Evolutionary conservation across 345 rosid species (phyloP).

Genomic region (Acer campestre): DNA sequence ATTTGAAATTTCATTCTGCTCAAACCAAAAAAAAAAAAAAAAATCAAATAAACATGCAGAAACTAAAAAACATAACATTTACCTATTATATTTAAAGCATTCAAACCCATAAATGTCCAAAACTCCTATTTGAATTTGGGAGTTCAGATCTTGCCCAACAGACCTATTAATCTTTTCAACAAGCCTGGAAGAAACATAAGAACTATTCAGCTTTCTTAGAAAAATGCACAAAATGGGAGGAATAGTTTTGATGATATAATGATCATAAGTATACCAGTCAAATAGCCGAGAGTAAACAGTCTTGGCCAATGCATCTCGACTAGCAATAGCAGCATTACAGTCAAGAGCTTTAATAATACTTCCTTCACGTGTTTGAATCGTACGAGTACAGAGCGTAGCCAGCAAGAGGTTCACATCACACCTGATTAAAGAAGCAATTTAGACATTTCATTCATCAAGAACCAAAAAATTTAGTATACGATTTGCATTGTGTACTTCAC

Average conservation of each 20-base stretch:
- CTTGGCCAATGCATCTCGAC: slow-evolving; percentile 96
- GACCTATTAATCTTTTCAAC: slow-evolving; percentile 91
- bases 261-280: slow-evolving; percentile 72
- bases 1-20: background rate
- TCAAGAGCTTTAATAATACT: slow-evolving; percentile 86
- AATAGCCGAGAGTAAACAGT: slow-evolving; percentile 90
- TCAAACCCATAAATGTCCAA: slow-evolving; percentile 99
- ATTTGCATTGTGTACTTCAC: background rate
- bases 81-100: slow-evolving; percentile 93
- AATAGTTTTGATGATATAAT: slow-evolving; percentile 9
- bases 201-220: background rate
- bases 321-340: slow-evolving; percentile 89
- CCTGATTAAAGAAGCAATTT: slow-evolving; percentile 47
- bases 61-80: slow-evolving; percentile 1
- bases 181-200: slow-evolving; percentile 58
- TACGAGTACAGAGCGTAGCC: slow-evolving; percentile 80
- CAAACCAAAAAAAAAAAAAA: background rate
- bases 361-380: slow-evolving; percentile 97
- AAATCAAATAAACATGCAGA: background rate
- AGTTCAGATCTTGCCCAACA: slow-evolving; percentile 86
- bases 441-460: slow-evolving; percentile 6
- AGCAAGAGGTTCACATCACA: slow-evolving; percentile 79
- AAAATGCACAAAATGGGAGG: slow-evolving; percentile 7
- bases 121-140: slow-evolving; percentile 81
- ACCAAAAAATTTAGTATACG: background rate